These are phyloP conservation scores for Cladosporium sp. DNA, from an alignment of 2,329 filamentous ascomycete genomes.

Conservation along the genomic window DNA sequence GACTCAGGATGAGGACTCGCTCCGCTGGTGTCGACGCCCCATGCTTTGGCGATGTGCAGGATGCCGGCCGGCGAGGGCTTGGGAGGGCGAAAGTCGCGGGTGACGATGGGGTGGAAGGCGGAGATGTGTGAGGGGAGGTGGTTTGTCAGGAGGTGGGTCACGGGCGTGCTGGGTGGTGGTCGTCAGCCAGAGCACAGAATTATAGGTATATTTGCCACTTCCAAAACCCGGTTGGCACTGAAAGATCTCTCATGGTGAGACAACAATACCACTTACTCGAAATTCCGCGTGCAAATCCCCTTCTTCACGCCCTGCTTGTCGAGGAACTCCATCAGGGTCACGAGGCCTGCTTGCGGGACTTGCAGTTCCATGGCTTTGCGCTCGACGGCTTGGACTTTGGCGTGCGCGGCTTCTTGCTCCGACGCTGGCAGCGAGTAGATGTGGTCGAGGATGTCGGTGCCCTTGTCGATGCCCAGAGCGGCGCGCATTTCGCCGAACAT, in stretches of 20 bases:
- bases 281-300: constrained; percentile 92
- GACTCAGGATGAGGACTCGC: constrained; percentile 14
- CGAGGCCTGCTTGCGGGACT: constrained; percentile 76
- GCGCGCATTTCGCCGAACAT: constrained; percentile 90
- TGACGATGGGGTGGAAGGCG: constrained; percentile 75
- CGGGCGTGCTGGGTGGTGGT: constrained; percentile 55
- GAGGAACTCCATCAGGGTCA: constrained; percentile 78
- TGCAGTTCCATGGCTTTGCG: constrained; percentile 76
- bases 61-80: constrained; percentile 90
- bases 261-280: constrained; percentile 56
- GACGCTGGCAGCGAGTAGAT: constrained; percentile 69
- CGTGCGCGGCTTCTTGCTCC: constrained; percentile 61
- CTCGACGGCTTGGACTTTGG: constrained; percentile 77
- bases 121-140: constrained; percentile 64
- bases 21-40: constrained; percentile 58
- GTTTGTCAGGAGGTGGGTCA: constrained; percentile 70
- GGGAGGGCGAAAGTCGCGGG: constrained; percentile 76
- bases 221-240: too few relatives aligned
- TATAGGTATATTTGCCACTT: not conserved
- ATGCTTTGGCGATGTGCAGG: constrained; percentile 75
- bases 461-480: constrained; percentile 68
- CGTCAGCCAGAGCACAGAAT: not conserved
- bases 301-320: constrained; percentile 67
- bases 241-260: not conserved
- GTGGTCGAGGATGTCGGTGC: constrained; percentile 83